Evolutionary conservation across 768 basidiomycete species (phyloP).

Genomic region (Hortiboletus campestris): DNA sequence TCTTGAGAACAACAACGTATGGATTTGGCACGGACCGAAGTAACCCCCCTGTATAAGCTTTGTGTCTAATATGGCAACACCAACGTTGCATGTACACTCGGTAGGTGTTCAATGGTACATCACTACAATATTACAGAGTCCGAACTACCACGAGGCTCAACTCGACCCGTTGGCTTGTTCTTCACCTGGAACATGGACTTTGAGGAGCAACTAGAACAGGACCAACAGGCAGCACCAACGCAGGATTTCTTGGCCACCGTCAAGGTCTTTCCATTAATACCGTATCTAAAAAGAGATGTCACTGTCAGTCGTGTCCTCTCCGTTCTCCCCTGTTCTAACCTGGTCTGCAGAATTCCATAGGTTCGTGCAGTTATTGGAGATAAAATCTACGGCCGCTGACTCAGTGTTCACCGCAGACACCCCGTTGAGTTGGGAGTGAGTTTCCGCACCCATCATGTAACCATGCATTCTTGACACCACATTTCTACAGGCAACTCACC

Average conservation of each 20-base stretch:
- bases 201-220: slow-evolving; percentile 26
- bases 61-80: slow-evolving; percentile 25
- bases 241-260: slow-evolving; percentile 58
- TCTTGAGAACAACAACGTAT: slow-evolving; percentile 36
- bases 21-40: slow-evolving; percentile 21
- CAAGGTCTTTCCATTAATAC: slow-evolving; percentile 81
- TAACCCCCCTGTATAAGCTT: slow-evolving; percentile 12
- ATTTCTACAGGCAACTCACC: slow-evolving; percentile 61
- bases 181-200: slow-evolving; percentile 31
- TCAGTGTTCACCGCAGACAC: slow-evolving; percentile 48
- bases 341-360: slow-evolving; percentile 24
- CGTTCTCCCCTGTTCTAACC: slow-evolving; percentile 17
- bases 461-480: slow-evolving; percentile 1
- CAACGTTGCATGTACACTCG: not conserved
- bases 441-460: slow-evolving; percentile 12
- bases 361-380: slow-evolving; percentile 12
- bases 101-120: too few species aligned
- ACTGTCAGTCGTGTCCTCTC: slow-evolving; percentile 45
- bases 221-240: slow-evolving; percentile 49
- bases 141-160: slow-evolving; percentile 1
- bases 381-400: not conserved
- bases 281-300: slow-evolving; percentile 66
- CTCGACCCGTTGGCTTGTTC: not conserved
- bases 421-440: slow-evolving; percentile 79
- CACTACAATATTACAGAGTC: not conserved